Percentiles rank a stretch among this genome's conserved stretches.
phyloP scores from a whole-genome alignment of 192 early-diverging fungal species.

The Backusella australiensis region DNA sequence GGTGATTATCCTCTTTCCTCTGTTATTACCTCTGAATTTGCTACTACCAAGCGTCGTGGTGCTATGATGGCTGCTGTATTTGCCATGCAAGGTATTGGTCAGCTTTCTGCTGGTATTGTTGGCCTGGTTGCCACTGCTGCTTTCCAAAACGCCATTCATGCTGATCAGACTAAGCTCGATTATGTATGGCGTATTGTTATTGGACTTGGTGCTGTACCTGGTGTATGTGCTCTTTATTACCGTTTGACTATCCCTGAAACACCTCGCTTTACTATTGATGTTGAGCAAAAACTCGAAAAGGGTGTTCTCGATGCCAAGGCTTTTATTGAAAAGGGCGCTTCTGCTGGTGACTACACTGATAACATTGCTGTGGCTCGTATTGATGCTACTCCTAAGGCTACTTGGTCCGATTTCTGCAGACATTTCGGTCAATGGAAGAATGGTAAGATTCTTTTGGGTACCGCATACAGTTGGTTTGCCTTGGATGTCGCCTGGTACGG shows the following conservation, averaged over 20 bases:
- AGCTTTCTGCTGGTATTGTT: constrained; percentile 76
- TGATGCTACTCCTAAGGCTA: constrained; percentile 30
- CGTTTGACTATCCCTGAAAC: constrained; percentile 93
- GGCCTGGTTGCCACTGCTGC: constrained; percentile 69
- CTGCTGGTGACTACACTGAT: constrained; percentile 46
- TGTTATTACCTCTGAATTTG: constrained; percentile 93
- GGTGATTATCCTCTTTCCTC: constrained; percentile 96
- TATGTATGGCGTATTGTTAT: constrained; percentile 91
- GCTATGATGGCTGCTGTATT: constrained; percentile 90
- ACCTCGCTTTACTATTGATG: constrained; percentile 78
- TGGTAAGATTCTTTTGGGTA: constrained; percentile 75
- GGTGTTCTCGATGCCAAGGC: constrained; percentile 47
- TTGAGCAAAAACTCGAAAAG: constrained; percentile 69
- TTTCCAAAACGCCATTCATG: constrained; percentile 67
- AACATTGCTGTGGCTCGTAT: constrained; percentile 32
- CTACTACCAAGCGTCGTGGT: constrained; percentile 79
- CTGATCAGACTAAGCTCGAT: constrained; percentile 64
- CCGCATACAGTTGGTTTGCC: constrained; percentile 73
- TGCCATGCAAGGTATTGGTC: constrained; percentile 93
- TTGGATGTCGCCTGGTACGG: constrained; percentile 84
- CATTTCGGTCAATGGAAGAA: constrained; percentile 84
- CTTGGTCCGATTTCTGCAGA: constrained; percentile 52
- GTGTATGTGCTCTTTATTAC: constrained; percentile 85
- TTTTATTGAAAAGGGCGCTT: constrained; percentile 38
- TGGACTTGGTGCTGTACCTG: constrained; percentile 83